phyloP scores from a whole-genome alignment of 345 rosid species.

The Leavenworthia alabamica region DNA sequence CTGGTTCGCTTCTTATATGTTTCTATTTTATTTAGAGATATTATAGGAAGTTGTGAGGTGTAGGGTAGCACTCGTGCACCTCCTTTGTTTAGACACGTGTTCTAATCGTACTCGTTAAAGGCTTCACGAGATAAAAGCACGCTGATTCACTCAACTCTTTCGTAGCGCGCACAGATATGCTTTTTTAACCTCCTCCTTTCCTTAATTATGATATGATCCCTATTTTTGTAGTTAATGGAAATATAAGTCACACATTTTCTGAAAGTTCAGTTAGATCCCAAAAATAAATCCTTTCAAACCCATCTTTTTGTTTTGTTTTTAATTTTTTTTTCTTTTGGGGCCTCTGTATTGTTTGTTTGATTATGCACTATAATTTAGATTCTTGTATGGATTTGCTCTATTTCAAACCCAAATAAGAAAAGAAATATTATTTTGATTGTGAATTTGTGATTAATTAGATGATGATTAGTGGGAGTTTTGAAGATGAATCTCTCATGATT shows the following conservation, averaged over 20 bases:
- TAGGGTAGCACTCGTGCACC: slow-evolving; percentile 33
- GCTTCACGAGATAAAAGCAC: slow-evolving; percentile 25
- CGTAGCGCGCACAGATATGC: slow-evolving; percentile 16
- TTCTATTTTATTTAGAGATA: slow-evolving; percentile 21
- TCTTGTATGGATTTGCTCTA: neutral
- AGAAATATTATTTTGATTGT: no score
- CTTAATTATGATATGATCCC: slow-evolving; percentile 7
- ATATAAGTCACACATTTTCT: slow-evolving; percentile 1
- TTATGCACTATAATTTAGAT: neutral
- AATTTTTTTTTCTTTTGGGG: neutral
- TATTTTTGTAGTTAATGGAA: neutral
- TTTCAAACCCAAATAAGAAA: neutral
- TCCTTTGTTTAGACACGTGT: slow-evolving; percentile 26
- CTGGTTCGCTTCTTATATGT: slow-evolving; percentile 32
- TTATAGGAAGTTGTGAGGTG: slow-evolving; percentile 27
- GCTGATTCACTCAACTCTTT: slow-evolving; percentile 14
- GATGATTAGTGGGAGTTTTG: no score
- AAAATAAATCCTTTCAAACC: no score
- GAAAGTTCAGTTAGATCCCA: neutral
- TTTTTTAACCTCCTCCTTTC: neutral
- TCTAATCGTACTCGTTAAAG: neutral
- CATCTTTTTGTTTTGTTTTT: no score
- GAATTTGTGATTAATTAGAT: no score
- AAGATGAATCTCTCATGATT: no score
- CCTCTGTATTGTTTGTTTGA: neutral